Conservation (phyloP, 164 flowering plant genomes). For the Buxus sempervirens region DNA sequence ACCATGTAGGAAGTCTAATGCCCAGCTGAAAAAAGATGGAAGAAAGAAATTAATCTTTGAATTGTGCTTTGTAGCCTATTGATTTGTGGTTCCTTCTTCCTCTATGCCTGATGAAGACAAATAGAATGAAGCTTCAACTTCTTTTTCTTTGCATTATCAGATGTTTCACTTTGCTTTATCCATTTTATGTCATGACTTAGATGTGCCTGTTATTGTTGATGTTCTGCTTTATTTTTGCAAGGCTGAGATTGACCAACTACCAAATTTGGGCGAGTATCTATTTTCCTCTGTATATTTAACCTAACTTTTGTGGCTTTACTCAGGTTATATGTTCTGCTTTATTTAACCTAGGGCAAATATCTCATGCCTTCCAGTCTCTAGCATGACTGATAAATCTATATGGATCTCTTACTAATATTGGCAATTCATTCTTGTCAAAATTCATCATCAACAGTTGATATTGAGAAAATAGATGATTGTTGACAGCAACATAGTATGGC, state of each 20-base stretch:
- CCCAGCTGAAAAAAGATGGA: too few relatives aligned
- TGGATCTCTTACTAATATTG: slow-evolving; percentile 14
- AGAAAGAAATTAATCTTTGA: not conserved
- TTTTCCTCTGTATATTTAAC: slow-evolving; percentile 37
- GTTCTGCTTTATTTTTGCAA: slow-evolving; percentile 7
- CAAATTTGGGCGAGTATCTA: slow-evolving; percentile 74
- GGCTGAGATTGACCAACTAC: slow-evolving; percentile 81
- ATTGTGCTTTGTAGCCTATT: not conserved
- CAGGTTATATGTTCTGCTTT: slow-evolving; percentile 74
- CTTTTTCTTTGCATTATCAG: too few relatives aligned
- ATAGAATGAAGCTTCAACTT: not conserved
- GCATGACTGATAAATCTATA: slow-evolving; percentile 64
- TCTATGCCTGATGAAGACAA: not conserved
- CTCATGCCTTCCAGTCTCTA: slow-evolving; percentile 60
- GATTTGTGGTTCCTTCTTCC: not conserved
- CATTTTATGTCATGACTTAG: not conserved
- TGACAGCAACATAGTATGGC: too few relatives aligned
- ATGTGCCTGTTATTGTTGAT: not conserved
- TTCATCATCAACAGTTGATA: slow-evolving; percentile 8
- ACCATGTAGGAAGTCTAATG: slow-evolving; percentile 4
- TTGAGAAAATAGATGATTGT: too few relatives aligned
- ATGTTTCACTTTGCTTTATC: not conserved
- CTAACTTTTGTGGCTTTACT: slow-evolving; percentile 9
- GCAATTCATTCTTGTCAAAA: not conserved
- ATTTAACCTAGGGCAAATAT: slow-evolving; percentile 62